Evolutionary conservation across 371 early-diverging fungal species (phyloP), one percentile per base, ranked within the genome.

Genomic region (Rhizopus sp.): DNA sequence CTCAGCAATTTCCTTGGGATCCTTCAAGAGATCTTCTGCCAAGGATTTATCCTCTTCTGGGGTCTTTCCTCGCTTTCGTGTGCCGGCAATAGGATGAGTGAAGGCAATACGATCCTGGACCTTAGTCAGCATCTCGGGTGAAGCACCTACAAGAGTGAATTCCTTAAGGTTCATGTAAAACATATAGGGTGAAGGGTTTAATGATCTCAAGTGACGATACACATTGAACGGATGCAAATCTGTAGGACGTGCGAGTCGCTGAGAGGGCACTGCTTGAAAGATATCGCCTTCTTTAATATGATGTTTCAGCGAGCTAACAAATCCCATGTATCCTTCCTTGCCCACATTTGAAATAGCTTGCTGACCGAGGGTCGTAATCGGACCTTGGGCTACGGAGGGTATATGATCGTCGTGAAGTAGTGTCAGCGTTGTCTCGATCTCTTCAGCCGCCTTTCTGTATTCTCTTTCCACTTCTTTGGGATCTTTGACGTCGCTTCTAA

Each of bases 181-280:
- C 94, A 98, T 94, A 73, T 98, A 98, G n/a, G 98, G 98, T 4
- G 96, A 94, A 4, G 98, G 98, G 66, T 97, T 98, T 44, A 96
- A 77, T n/a, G 92, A 91, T 41, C 98, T 84, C 61, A 98, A 73
- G 53, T 93, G 88, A 48, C 97, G 86, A 73, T 98, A 98, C 9
- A 95, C 95, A 67, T 97, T 97, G 81, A 98, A 96, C 4, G 97
- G 97, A 69, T 98, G 95, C 31, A 98, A 75, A 4, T 85, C 68
- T 1, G 97, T 95, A 4, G 86, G 86, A 42, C 93, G 92, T 12
- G 88, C 81, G 50, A 97, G 74, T 33, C 97, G 83, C 72, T 96
- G 97, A 0, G 93, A 92, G 0, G 97, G 97, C 1, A 98, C 98
- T 0, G 94, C 92, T 75, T 98, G 98, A 75, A 97, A 94, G 50